Percentiles rank a stretch among this genome's conserved stretches.
Conservation (phyloP, 352 stramenopile genomes). For the Phytophthora fragariaefolia region DNA sequence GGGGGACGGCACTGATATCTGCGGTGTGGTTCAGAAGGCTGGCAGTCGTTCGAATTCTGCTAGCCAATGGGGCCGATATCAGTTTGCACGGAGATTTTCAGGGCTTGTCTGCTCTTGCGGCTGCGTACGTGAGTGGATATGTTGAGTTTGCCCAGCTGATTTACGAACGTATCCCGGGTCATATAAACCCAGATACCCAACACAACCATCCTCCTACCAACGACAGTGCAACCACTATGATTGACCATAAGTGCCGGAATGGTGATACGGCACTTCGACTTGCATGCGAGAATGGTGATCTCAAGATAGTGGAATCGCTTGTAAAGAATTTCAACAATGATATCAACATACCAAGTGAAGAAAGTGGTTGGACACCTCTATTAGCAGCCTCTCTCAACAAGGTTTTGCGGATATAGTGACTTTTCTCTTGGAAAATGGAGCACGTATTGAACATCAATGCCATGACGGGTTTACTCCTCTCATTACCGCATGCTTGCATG, state of each 20-base stretch:
- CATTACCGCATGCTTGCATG: no score
- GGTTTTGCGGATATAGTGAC: no score
- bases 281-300: slow-evolving; percentile 16
- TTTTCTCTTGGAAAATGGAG: no score
- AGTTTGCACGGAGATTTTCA: slow-evolving; percentile 26
- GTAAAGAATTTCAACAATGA: slow-evolving; percentile 18
- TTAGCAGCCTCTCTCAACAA: no score
- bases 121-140: slow-evolving; percentile 25
- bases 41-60: slow-evolving; percentile 24
- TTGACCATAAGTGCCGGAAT: slow-evolving; percentile 24
- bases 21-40: slow-evolving; percentile 19
- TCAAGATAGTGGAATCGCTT: slow-evolving; percentile 6
- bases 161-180: no score
- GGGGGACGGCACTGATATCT: slow-evolving; percentile 15
- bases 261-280: slow-evolving; percentile 24
- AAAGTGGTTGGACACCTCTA: no score
- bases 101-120: slow-evolving; percentile 13
- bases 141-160: slow-evolving; percentile 24
- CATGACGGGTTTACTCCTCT: no score
- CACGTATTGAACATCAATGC: no score
- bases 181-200: neutral
- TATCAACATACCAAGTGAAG: slow-evolving; percentile 13
- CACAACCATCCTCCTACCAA: no score
- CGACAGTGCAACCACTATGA: neutral
- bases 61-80: slow-evolving; percentile 26